These are phyloP conservation scores for Alternaria gaisen DNA, from an alignment of 2,329 filamentous ascomycete species.

Conservation along the genomic window DNA sequence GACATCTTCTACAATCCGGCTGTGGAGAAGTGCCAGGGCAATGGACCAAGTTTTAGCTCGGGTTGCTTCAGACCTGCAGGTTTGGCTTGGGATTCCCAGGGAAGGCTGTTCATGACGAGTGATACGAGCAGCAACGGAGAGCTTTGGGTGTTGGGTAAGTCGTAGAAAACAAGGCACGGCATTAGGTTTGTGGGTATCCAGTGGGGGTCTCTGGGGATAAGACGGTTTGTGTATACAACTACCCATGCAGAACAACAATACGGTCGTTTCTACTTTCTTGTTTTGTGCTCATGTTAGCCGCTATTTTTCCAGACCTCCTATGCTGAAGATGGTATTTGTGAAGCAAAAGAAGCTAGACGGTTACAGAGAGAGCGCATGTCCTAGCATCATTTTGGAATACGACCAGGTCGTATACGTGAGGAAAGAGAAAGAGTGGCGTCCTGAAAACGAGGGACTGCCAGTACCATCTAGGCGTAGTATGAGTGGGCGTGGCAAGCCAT, in stretches of 20 bases:
- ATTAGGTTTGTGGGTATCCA: background rate
- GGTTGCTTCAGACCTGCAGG: constrained; percentile 71
- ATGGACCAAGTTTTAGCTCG: constrained; percentile 39
- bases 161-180: constrained; percentile 21
- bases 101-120: constrained; percentile 66
- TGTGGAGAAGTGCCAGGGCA: constrained; percentile 60
- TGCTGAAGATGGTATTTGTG: too few species aligned
- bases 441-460: background rate
- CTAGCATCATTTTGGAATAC: background rate
- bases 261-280: background rate
- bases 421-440: background rate
- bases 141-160: constrained; percentile 43
- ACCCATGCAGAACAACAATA: background rate
- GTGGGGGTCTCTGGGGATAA: background rate
- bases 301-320: background rate
- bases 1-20: constrained; percentile 66
- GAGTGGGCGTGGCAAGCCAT: background rate
- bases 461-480: background rate
- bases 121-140: constrained; percentile 40
- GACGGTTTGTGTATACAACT: background rate
- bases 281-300: background rate
- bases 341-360: too few species aligned
- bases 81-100: constrained; percentile 58
- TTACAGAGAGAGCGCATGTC: too few species aligned
- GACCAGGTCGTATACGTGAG: background rate